phyloP scores from a whole-genome alignment of 176 grass and related monocot genomes.

The Elaeis guineensis region DNA sequence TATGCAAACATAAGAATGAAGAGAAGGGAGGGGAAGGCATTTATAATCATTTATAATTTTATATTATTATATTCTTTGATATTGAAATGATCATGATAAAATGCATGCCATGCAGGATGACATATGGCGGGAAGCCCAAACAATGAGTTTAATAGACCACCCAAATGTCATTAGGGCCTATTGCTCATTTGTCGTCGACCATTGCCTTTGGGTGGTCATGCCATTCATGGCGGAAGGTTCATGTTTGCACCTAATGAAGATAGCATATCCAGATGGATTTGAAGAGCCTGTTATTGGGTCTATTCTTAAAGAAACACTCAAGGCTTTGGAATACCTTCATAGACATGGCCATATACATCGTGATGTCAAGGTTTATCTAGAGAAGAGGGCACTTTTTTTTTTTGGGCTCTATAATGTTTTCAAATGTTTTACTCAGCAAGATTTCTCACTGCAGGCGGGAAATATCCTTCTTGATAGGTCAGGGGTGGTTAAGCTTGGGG shows the following conservation, averaged over 20 bases:
- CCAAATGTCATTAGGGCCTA: constrained; percentile 86
- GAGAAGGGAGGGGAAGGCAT: too few relatives aligned
- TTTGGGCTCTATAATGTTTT: neutral
- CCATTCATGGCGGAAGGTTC: constrained; percentile 98
- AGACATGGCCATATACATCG: constrained; percentile 97
- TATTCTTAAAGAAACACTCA: constrained; percentile 95
- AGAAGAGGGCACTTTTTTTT: neutral
- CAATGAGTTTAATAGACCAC: constrained; percentile 96
- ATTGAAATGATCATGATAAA: neutral
- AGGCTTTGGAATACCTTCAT: constrained; percentile 94
- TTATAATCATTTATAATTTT: neutral
- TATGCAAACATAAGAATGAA: too few relatives aligned
- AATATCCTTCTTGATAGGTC: constrained; percentile 92
- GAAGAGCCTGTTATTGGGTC: constrained; percentile 84
- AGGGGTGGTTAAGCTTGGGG: constrained; percentile 86
- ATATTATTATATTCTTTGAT: neutral
- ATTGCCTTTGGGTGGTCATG: constrained; percentile 93
- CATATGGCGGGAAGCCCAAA: constrained; percentile 87
- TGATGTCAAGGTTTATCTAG: constrained; percentile 56
- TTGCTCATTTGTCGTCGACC: constrained; percentile 89
- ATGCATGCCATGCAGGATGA: constrained; percentile 57
- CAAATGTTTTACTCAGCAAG: constrained; percentile 10
- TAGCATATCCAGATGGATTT: constrained; percentile 79
- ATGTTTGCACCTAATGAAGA: constrained; percentile 97
- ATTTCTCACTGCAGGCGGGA: constrained; percentile 58